Percentiles rank a stretch among this genome's conserved stretches.
phyloP scores from a whole-genome alignment of 306 rosid species.

The Neltuma alba region DNA sequence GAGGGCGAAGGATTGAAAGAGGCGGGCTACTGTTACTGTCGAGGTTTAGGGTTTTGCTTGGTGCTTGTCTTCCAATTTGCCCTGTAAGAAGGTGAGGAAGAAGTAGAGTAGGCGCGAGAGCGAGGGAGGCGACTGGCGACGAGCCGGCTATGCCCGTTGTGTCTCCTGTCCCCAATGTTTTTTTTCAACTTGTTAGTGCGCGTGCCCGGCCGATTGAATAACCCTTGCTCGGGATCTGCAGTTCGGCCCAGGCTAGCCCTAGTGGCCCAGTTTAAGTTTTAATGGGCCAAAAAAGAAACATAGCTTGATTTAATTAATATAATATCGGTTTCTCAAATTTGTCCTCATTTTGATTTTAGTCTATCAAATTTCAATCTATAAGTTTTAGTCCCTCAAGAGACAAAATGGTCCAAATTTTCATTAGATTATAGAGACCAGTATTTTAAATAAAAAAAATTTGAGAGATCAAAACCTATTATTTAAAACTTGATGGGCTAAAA shows the following conservation, averaged over 20 bases:
- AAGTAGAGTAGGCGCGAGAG: background rate
- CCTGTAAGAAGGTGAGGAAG: background rate
- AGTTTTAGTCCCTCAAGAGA: no score
- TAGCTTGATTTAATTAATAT: no score
- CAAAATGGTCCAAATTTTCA: no score
- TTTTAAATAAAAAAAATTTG: no score
- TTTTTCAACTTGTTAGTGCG: background rate
- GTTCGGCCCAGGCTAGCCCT: background rate
- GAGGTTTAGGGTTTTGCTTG: background rate
- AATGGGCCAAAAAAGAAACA: background rate
- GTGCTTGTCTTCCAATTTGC: background rate
- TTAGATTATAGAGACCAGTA: no score
- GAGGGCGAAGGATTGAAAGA: background rate
- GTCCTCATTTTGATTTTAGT: no score
- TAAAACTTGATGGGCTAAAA: no score
- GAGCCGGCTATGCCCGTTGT: background rate
- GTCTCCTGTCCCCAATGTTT: background rate
- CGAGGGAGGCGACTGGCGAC: background rate
- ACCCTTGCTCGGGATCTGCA: background rate
- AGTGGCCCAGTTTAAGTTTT: background rate
- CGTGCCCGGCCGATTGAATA: background rate
- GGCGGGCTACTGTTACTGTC: background rate
- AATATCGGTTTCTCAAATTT: no score
- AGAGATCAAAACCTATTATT: no score
- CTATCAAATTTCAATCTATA: no score